Percentiles rank a stretch among this genome's conserved stretches.
Evolutionary conservation across 176 grass and related monocot species (phyloP).

Genomic region (maize (Zea mays)): Zm-B73-REFERENCE-NAM-5.0 NC_050100.1:219381501-219382000

Average conservation of each 20-base stretch:
- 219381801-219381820: constrained; percentile 74
- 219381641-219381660: constrained; percentile 72
- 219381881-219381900: constrained; percentile 99
- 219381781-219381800: constrained; percentile 81
- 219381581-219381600: constrained; percentile 59
- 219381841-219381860: constrained; percentile 72
- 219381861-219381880: constrained; percentile 80
- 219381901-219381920: constrained; percentile 98
- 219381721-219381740: constrained; percentile 82
- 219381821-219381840: constrained; percentile 89
- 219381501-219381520: constrained; percentile 88
- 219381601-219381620: constrained; percentile 73
- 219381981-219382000: constrained; percentile 90
- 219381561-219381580: constrained; percentile 82
- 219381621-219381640: constrained; percentile 92
- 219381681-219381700: constrained; percentile 68
- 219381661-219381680: constrained; percentile 72
- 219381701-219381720: constrained; percentile 64
- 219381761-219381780: constrained; percentile 47
- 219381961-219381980: constrained; percentile 85
- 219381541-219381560: constrained; percentile 74
- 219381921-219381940: constrained; percentile 83
- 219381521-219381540: constrained; percentile 91
- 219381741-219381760: constrained; percentile 81
- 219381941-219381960: constrained; percentile 83